Percentiles rank a stretch among this genome's conserved stretches.
These are phyloP conservation scores for Polygonum aviculare DNA, from an alignment of 148 eudicot species.

Conservation along the genomic window DNA sequence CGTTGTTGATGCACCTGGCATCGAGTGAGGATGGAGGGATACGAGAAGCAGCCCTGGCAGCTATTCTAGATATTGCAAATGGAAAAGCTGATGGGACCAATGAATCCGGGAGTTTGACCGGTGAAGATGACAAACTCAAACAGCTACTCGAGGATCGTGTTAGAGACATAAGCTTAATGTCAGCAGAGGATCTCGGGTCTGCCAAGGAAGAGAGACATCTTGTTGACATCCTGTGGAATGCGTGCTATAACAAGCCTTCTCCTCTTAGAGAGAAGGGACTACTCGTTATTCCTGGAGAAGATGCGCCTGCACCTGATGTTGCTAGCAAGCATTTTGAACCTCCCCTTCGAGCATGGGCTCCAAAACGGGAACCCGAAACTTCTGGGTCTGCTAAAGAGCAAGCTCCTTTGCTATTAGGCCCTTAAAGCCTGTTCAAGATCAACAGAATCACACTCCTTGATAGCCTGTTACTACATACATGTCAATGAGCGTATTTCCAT, in stretches of 20 bases:
- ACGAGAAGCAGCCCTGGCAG: conserved; percentile 75
- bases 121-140: conserved; percentile 65
- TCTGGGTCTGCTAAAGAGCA: conserved; percentile 42
- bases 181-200: conserved; percentile 65
- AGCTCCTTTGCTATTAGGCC: conserved; percentile 56
- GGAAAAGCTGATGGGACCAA: conserved; percentile 21
- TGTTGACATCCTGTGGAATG: conserved; percentile 71
- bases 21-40: conserved; percentile 65
- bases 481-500: neutral
- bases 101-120: conserved; percentile 14
- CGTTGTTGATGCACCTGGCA: conserved; percentile 67
- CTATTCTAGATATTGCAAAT: conserved; percentile 59
- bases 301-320: conserved; percentile 72
- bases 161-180: conserved; percentile 53
- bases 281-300: conserved; percentile 71
- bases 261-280: conserved; percentile 69
- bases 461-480: neutral
- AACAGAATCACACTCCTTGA: neutral
- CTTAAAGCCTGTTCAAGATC: neutral
- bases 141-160: conserved; percentile 62
- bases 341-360: conserved; percentile 79
- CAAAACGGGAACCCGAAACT: conserved; percentile 28
- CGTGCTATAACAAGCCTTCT: conserved; percentile 59
- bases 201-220: conserved; percentile 72
- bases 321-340: conserved; percentile 72